A percentile compares a stretch with the other conserved stretches of the same genome.
Conservation (phyloP, 805 yeast genomes). For the Hanseniaspora occidentalis region DNA sequence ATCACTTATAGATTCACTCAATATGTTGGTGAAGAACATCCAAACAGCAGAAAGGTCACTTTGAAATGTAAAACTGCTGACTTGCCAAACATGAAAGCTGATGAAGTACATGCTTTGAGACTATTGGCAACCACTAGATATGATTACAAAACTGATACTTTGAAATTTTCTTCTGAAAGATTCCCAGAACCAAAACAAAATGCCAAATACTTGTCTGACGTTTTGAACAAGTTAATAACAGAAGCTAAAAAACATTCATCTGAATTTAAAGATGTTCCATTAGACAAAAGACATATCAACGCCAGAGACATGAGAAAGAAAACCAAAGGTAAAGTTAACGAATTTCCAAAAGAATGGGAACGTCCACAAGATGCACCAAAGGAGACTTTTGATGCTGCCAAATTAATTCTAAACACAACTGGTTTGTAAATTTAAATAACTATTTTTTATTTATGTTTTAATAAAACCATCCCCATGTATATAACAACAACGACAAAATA, state of each 20-base stretch:
- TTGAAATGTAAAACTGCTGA: conserved; percentile 41
- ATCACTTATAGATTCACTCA: conserved; percentile 60
- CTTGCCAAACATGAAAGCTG: conserved; percentile 34
- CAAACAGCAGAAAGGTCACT: conserved; percentile 46
- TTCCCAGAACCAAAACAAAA: conserved; percentile 78
- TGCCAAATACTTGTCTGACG: conserved; percentile 56
- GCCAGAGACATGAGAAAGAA: conserved; percentile 34
- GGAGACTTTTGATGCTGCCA: conserved; percentile 16
- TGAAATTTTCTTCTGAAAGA: conserved; percentile 53
- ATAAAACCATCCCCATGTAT: conserved; percentile 1
- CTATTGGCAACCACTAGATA: conserved; percentile 71
- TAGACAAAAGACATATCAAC: conserved; percentile 60
- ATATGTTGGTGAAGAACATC: conserved; percentile 60
- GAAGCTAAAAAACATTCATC: conserved; percentile 55
- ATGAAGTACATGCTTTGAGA: conserved; percentile 60
- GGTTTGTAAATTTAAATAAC: neutral
- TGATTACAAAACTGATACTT: conserved; percentile 42
- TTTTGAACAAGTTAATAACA: conserved; percentile 44
- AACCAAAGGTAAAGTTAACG: conserved; percentile 22
- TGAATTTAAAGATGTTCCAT: conserved; percentile 63
- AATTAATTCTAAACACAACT: conserved; percentile 5
- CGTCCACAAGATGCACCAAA: conserved; percentile 62
- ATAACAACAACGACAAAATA: conserved; percentile 1
- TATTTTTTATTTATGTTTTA: neutral
- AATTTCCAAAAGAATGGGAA: conserved; percentile 75